Percentiles rank a stretch among this genome's conserved stretches.
These are phyloP conservation scores for Vanrija humicola DNA, from an alignment of 1,284 basidiomycete species.

Conservation along the genomic window DNA sequence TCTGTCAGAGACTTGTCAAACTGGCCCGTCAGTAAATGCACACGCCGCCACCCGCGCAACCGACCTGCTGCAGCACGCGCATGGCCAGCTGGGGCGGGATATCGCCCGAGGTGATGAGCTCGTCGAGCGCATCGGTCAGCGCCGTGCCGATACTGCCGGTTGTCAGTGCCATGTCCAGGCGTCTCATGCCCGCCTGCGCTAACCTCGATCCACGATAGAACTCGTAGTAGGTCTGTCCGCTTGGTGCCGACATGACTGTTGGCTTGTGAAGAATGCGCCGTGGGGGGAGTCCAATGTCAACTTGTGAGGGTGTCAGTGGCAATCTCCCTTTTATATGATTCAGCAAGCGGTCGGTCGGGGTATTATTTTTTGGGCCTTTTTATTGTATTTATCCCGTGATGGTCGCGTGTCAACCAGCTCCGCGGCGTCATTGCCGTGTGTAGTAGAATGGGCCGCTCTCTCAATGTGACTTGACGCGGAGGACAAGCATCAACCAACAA, in stretches of 20 bases:
- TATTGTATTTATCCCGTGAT: too few species aligned
- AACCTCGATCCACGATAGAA: slow-evolving; percentile 63
- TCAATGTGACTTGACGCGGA: too few species aligned
- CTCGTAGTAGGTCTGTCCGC: slow-evolving; percentile 69
- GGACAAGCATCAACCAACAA: neutral
- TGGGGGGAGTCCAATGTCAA: neutral
- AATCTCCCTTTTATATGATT: neutral
- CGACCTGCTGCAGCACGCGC: slow-evolving; percentile 91
- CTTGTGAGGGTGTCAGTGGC: neutral
- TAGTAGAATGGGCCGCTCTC: too few species aligned
- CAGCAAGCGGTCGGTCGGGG: neutral
- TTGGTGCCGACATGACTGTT: neutral
- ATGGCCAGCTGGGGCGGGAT: slow-evolving; percentile 97
- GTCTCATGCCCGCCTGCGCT: neutral
- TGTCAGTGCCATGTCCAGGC: too few species aligned
- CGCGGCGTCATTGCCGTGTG: too few species aligned
- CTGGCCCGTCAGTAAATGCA: slow-evolving; percentile 51
- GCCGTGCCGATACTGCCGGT: slow-evolving; percentile 83
- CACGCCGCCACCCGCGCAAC: slow-evolving; percentile 18
- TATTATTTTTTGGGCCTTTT: neutral
- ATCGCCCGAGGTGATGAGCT: slow-evolving; percentile 93
- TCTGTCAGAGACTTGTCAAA: slow-evolving; percentile 93
- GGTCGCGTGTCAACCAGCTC: too few species aligned
- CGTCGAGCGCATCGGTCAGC: slow-evolving; percentile 97
- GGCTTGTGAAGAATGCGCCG: too few species aligned